A percentile compares a stretch with the other conserved stretches of the same genome.
Conservation (phyloP, 2,329 filamentous ascomycete species). For the Beauveria caledonica region DNA sequence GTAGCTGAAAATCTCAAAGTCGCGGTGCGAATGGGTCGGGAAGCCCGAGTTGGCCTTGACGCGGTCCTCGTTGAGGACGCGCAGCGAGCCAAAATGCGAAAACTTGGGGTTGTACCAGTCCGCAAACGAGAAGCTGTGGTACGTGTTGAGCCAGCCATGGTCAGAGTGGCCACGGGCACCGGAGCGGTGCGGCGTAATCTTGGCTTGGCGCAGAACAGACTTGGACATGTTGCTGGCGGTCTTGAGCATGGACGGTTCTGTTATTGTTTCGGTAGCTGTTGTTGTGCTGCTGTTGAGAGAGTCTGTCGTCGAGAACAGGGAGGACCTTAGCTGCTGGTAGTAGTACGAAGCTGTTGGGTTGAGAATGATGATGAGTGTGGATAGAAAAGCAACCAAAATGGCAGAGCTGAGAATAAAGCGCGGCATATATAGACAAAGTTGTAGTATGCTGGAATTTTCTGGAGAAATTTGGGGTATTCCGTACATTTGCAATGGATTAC, state of each 20-base stretch:
- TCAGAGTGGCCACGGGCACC: conserved; percentile 65
- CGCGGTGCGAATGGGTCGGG: conserved; percentile 74
- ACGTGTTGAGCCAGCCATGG: conserved; percentile 82
- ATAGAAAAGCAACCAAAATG: conserved; percentile 29
- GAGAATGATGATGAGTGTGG: conserved; percentile 27
- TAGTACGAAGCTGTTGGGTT: conserved; percentile 19
- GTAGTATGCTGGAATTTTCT: conserved; percentile 6
- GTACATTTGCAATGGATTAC: conserved; percentile 14
- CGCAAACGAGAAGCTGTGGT: conserved; percentile 81
- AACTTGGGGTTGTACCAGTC: conserved; percentile 59
- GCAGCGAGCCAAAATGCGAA: conserved; percentile 64
- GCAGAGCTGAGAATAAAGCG: conserved; percentile 25
- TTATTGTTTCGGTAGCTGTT: conserved; percentile 4
- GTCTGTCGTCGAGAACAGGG: conserved; percentile 11
- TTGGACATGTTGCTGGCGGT: conserved; percentile 48
- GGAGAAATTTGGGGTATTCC: conserved; percentile 15
- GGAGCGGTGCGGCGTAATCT: conserved; percentile 68
- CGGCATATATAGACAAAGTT: conserved; percentile 30
- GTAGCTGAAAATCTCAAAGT: conserved; percentile 87
- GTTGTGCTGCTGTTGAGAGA: conserved; percentile 1
- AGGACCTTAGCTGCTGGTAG: conserved; percentile 16
- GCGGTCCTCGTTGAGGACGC: conserved; percentile 84
- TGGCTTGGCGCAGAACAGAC: conserved; percentile 52
- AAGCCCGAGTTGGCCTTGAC: conserved; percentile 69
- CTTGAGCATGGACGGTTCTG: conserved; percentile 26